A percentile compares a stretch with the other conserved stretches of the same genome.
These are phyloP conservation scores for Diaporthe humulicola DNA, from an alignment of 2,329 filamentous ascomycete genomes.

Conservation along the genomic window DNA sequence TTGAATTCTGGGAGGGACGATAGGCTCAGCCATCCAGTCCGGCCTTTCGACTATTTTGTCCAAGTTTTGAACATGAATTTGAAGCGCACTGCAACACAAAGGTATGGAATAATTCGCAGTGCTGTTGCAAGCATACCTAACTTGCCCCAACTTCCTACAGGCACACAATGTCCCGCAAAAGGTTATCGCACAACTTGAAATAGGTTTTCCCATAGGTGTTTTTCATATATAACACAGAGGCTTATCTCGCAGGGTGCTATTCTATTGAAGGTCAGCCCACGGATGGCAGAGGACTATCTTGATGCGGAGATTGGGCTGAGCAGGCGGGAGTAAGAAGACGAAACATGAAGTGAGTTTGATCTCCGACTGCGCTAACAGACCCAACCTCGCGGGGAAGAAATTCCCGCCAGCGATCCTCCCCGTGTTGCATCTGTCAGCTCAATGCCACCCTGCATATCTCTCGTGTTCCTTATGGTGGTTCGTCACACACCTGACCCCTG, in stretches of 20 bases:
- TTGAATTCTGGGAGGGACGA: background rate
- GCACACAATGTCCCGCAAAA: too few relatives aligned
- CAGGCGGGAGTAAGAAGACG: background rate
- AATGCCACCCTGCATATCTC: conserved; percentile 2
- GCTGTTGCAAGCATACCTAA: too few relatives aligned
- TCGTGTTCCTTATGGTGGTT: background rate
- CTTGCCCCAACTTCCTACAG: too few relatives aligned
- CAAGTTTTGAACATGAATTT: background rate
- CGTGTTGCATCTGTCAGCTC: background rate
- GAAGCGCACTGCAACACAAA: background rate
- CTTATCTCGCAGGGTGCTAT: background rate
- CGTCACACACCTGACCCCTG: background rate
- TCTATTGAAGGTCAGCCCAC: too few relatives aligned
- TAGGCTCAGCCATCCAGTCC: background rate
- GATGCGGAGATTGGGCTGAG: background rate
- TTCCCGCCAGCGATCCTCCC: background rate
- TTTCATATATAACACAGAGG: background rate
- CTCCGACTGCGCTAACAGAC: conserved; percentile 11
- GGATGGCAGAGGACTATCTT: background rate
- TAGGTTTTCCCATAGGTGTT: background rate
- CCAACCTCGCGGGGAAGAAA: background rate
- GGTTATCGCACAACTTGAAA: background rate
- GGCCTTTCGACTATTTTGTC: background rate
- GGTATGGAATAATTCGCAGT: too few relatives aligned
- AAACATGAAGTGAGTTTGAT: conserved; percentile 24